Evolutionary conservation across 2,329 filamentous ascomycete species (phyloP).

Genomic region (Colletotrichum brevisporum): DNA sequence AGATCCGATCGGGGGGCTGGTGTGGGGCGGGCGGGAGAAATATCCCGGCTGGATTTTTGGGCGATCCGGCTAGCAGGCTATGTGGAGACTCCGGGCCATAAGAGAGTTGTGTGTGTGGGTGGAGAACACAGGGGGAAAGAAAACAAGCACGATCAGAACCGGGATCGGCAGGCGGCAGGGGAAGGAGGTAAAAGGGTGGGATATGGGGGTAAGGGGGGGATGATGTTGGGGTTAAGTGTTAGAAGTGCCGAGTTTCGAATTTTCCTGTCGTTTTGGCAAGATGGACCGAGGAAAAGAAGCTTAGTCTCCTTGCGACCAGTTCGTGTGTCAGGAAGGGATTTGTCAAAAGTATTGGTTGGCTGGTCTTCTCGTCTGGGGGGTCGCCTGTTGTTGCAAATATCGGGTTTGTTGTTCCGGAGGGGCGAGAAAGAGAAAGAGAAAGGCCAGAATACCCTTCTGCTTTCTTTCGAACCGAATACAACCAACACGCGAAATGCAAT

Average conservation of each 20-base stretch:
- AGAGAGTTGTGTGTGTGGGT: slow-evolving; percentile 2
- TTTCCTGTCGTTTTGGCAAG: background rate
- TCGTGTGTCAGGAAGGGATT: slow-evolving; percentile 18
- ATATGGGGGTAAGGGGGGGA: background rate
- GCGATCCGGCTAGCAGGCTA: slow-evolving; percentile 22
- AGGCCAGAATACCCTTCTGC: background rate
- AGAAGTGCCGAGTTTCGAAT: slow-evolving; percentile 3
- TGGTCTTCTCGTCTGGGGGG: background rate
- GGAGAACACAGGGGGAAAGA: background rate
- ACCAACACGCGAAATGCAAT: background rate
- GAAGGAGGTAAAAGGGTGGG: background rate
- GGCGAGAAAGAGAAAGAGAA: background rate
- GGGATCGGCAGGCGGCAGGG: slow-evolving; percentile 3
- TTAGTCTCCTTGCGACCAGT: slow-evolving; percentile 29
- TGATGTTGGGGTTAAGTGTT: background rate
- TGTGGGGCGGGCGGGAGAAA: background rate
- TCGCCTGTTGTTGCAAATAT: slow-evolving; percentile 8
- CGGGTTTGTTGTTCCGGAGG: slow-evolving; percentile 6
- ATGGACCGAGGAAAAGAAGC: slow-evolving; percentile 17
- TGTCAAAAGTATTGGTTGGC: slow-evolving; percentile 7
- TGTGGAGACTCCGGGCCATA: slow-evolving; percentile 35
- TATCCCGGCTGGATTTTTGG: background rate
- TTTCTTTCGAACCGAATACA: no score
- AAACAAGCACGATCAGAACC: background rate
- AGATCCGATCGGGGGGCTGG: slow-evolving; percentile 7